Evolutionary conservation across 2,329 filamentous ascomycete genomes (phyloP), one percentile per base, ranked within the genome.

Genomic region (Lachnellula cervina): DNA sequence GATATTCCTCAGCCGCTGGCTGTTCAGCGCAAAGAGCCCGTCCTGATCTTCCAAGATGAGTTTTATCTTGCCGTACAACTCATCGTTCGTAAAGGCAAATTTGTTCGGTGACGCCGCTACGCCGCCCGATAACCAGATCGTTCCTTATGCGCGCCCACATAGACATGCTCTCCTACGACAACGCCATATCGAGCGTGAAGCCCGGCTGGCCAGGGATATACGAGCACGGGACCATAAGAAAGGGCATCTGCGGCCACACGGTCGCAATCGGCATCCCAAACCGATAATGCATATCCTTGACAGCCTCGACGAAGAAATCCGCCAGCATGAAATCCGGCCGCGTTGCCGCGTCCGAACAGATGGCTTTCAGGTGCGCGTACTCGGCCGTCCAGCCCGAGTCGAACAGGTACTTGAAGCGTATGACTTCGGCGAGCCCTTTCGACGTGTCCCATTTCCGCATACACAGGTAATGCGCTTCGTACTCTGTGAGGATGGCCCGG

Each of bases 11-110:
- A 52, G 19, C 3, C 51, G 38, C 8, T 19, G 7, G 13, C 42
- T 28, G 28, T 52, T 52, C 8, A 13, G 14, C 14, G 43, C 42
- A 25, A 32, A 46, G 19, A 9, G 16, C 6, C 49, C 35, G 5
- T 47, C 19, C n/a, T 47, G 3, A 1, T 81, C 82, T 0, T 81
- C 79, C 70, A 83, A 82, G 58, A 93, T 81, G 51, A 80, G 72
- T 49, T 91, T 68, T 60, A 86, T 81, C 45, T 75, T 75, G 70
- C 88, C 80, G 63, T 87, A 84, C 66, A 84, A 72, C 68, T 84
- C 79, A 57, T 84, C 80, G 62, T 80, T 72, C 59, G 82, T 71
- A 58, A 5, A 91, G 79, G 77, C 87, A 82, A 9, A 81, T 78
- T 25, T 52, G 28, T 52, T 14, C 1, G 47, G 14, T 17, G 51